Evolutionary conservation across 305 asterid species (phyloP), one percentile per base, ranked within the genome.

Genomic region (Coffea humblotiana): DNA sequence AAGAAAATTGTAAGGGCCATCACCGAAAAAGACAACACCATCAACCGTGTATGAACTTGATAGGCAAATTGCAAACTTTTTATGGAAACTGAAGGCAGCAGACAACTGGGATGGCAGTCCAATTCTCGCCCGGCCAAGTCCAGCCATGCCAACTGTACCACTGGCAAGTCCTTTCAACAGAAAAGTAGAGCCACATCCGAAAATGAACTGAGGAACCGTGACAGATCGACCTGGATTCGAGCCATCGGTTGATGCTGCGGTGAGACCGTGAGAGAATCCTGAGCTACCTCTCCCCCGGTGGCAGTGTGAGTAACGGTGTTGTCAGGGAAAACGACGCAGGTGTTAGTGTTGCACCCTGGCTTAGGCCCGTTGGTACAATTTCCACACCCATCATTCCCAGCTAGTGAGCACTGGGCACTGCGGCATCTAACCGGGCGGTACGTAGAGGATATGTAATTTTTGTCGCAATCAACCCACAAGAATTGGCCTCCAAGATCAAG

Each of bases 21-120:
- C 87, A 23, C 87, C 87, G 32, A 81, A 77, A 52, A 77, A 48
- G 63, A 81, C 27, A 14, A 84, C 82, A 19, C 87, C 86, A 45
- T 8, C 77, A 68, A 32, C 88, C 86, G 43, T 83, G 86, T 58
- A 72, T 56, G 84, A 83, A 18, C 82, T 74, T 19, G 81, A 58
- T 4, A 84, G 60, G 49, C 88, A 84, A 72, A 82, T 15, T 32
- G 83, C 83, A 73, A 84, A 82, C 63, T 82, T 84, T 52, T 82
- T 75, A 12, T 80, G 58, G 76, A 86, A 90, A 80, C 91, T 91
- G 58, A 90, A 91, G 12, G 90, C 91, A 3, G 88, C 78, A 65
- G 92, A 80, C 47, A 85, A 83, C 58, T 72, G 85, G 1, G 90
- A 91, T 13, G 95, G 94, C 25, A 90, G 63, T 3, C 86, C 94